Conservation (phyloP, 352 stramenopile species). For the Blastocystis hominis region DNA sequence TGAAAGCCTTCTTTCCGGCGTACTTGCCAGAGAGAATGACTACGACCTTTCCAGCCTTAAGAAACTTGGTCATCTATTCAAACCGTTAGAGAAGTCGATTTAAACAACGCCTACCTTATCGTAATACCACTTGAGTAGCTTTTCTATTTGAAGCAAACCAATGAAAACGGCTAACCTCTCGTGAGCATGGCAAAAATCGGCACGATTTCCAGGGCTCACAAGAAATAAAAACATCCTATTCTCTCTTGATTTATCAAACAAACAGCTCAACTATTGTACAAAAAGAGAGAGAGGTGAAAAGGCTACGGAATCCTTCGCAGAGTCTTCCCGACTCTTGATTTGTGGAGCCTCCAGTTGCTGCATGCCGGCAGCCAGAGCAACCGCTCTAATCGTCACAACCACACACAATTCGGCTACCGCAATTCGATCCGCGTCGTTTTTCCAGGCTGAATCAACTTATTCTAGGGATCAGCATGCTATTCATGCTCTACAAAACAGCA, state of each 20-base stretch:
- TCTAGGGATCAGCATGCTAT: neutral
- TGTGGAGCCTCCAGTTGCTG: neutral
- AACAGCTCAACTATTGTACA: slow-evolving; percentile 43
- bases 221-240: too few relatives aligned
- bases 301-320: neutral
- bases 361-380: neutral
- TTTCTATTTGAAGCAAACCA: neutral
- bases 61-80: slow-evolving; percentile 53
- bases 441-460: slow-evolving; percentile 14
- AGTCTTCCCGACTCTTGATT: neutral
- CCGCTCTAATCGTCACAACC: neutral
- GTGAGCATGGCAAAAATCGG: neutral
- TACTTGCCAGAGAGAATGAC: slow-evolving; percentile 58
- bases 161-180: neutral
- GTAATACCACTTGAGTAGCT: slow-evolving; percentile 47
- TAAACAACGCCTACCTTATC: neutral
- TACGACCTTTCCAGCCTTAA: slow-evolving; percentile 59
- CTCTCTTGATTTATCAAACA: neutral
- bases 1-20: slow-evolving; percentile 60
- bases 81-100: neutral
- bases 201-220: neutral
- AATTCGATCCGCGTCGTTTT: slow-evolving; percentile 18
- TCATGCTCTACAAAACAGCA: neutral
- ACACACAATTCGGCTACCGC: neutral
- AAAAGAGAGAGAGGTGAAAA: slow-evolving; percentile 16